A percentile compares a stretch with the other conserved stretches of the same genome.
phyloP scores from a whole-genome alignment of 805 yeast species.

The Metschnikowia matae region DNA sequence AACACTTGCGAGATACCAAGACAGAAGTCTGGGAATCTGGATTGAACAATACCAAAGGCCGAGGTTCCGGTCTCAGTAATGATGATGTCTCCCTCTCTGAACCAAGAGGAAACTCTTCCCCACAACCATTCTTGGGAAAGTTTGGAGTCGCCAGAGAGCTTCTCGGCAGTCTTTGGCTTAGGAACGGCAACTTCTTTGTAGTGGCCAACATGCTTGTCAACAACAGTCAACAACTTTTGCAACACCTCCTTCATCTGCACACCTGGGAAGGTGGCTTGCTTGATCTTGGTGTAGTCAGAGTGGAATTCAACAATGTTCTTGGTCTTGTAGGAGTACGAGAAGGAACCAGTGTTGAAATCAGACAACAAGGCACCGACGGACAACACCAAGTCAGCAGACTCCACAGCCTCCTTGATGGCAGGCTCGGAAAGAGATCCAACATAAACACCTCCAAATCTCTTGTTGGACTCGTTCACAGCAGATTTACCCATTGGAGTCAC shows the following conservation, averaged over 20 bases:
- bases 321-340: constrained; percentile 71
- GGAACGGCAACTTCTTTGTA: constrained; percentile 58
- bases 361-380: constrained; percentile 81
- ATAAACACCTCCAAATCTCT: constrained; percentile 72
- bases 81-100: constrained; percentile 26
- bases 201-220: constrained; percentile 34
- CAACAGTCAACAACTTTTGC: constrained; percentile 28
- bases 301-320: constrained; percentile 75
- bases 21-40: constrained; percentile 22
- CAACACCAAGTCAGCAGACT: constrained; percentile 67
- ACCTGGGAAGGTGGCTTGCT: constrained; percentile 66
- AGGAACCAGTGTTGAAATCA: constrained; percentile 88
- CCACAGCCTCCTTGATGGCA: constrained; percentile 68
- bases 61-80: constrained; percentile 28
- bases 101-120: constrained; percentile 23
- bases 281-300: constrained; percentile 69
- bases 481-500: constrained; percentile 92
- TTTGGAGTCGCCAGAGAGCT: constrained; percentile 32
- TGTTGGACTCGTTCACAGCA: constrained; percentile 58
- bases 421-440: constrained; percentile 78
- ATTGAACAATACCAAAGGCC: constrained; percentile 26
- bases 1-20: constrained; percentile 25
- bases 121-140: constrained; percentile 26
- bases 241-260: constrained; percentile 59
- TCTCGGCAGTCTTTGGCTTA: constrained; percentile 41